These are phyloP conservation scores for Plasmodium malariae DNA, from an alignment of 169 alveolate genomes.

Conservation along the genomic window DNA sequence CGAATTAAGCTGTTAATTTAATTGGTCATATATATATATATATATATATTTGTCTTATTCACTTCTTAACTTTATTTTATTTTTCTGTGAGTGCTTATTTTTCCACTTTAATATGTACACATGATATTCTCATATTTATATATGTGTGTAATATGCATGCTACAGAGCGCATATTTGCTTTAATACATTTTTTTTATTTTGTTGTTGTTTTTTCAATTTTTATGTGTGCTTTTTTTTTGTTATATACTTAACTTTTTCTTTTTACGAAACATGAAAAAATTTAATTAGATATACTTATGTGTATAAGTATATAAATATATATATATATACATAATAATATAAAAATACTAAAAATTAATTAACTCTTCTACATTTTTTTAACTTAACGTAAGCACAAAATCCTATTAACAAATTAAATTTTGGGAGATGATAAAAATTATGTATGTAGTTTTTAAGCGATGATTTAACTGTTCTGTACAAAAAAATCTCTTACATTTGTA, in stretches of 20 bases:
- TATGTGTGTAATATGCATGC: not conserved
- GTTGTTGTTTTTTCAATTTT: not conserved
- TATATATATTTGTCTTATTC: not conserved
- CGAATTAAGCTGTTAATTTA: not conserved
- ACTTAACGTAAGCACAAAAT: too few relatives aligned
- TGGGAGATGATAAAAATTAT: too few relatives aligned
- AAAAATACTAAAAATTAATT: not conserved
- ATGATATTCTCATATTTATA: slow-evolving; percentile 1
- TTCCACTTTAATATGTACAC: too few relatives aligned
- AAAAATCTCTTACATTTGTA: too few relatives aligned
- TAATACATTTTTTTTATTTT: not conserved
- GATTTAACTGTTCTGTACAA: too few relatives aligned
- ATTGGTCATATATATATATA: not conserved
- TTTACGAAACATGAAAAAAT: slow-evolving; percentile 10
- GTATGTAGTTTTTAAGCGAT: too few relatives aligned
- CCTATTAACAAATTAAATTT: too few relatives aligned
- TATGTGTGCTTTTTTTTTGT: slow-evolving; percentile 2
- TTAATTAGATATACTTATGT: not conserved
- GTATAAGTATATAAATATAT: too few relatives aligned
- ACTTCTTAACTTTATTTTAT: not conserved
- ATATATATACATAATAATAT: not conserved
- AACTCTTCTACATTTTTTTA: too few relatives aligned
- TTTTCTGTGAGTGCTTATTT: not conserved
- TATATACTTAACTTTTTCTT: slow-evolving; percentile 17
- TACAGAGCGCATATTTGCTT: slow-evolving; percentile 3